Evolutionary conservation across 2,329 filamentous ascomycete genomes (phyloP).

Genomic region (Xylariaceae sp.): DNA sequence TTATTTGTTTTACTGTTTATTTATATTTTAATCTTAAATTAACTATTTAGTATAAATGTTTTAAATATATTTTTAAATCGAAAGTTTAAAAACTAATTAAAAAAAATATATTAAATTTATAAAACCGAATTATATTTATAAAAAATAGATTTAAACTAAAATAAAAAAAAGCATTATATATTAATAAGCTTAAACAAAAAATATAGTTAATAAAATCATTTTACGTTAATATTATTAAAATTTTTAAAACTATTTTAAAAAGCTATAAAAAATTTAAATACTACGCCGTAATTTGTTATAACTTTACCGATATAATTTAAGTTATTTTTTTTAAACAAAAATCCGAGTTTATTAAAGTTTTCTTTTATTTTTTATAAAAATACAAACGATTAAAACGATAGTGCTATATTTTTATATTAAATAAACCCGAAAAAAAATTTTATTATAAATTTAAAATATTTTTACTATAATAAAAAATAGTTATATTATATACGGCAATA

Average conservation of each 20-base stretch:
- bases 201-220: not conserved
- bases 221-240: not conserved
- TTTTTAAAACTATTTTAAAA: not conserved
- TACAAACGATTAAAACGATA: not conserved
- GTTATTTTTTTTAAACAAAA: not conserved
- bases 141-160: not conserved
- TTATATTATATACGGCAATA: not conserved
- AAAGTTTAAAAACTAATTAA: not conserved
- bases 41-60: not conserved
- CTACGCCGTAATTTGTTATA: not conserved
- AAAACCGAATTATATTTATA: not conserved
- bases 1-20: not conserved
- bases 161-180: too few species aligned
- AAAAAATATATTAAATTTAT: not conserved
- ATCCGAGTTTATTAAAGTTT: not conserved
- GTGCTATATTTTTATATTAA: not conserved
- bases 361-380: not conserved
- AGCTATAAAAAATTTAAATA: not conserved
- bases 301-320: not conserved
- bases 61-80: not conserved
- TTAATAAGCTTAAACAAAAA: too few species aligned
- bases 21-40: not conserved
- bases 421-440: too few species aligned
- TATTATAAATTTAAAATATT: too few species aligned
- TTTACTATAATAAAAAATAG: not conserved